phyloP scores from a whole-genome alignment of 805 yeast species.

The Candida parachauliodes region DNA sequence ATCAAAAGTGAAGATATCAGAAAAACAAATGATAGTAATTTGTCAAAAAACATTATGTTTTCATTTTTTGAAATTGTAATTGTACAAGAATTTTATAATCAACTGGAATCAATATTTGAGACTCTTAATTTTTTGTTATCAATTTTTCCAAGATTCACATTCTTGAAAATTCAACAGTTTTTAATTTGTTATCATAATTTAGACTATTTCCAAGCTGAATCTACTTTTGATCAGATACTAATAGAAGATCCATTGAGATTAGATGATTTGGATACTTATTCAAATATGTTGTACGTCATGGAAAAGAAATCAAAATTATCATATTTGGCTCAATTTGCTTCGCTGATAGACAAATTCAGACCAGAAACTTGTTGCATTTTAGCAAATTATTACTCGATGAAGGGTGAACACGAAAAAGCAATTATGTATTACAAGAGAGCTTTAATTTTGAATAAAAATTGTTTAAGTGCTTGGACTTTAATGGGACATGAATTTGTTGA shows the following conservation, averaged over 20 bases:
- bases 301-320: slow-evolving; percentile 83
- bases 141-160: slow-evolving; percentile 70
- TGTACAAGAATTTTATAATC: slow-evolving; percentile 77
- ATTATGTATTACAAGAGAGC: slow-evolving; percentile 92
- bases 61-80: slow-evolving; percentile 62
- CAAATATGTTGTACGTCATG: slow-evolving; percentile 93
- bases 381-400: slow-evolving; percentile 89
- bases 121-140: slow-evolving; percentile 47
- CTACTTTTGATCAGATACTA: slow-evolving; percentile 71
- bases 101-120: slow-evolving; percentile 47
- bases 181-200: slow-evolving; percentile 77
- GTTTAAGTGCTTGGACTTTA: slow-evolving; percentile 91
- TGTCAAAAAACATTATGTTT: slow-evolving; percentile 31
- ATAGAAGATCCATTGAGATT: slow-evolving; percentile 76
- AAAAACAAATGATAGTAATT: slow-evolving; percentile 1
- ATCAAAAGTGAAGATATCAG: slow-evolving; percentile 19
- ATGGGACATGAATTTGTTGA: slow-evolving; percentile 99
- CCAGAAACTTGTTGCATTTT: slow-evolving; percentile 94
- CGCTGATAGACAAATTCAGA: slow-evolving; percentile 77
- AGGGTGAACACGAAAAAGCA: slow-evolving; percentile 92
- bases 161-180: slow-evolving; percentile 78
- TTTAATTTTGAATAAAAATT: slow-evolving; percentile 69
- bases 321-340: slow-evolving; percentile 79
- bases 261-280: slow-evolving; percentile 88
- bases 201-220: slow-evolving; percentile 79